Evolutionary conservation across 1,284 basidiomycete species (phyloP).

Genomic region (Boletus hoseneyae): DNA sequence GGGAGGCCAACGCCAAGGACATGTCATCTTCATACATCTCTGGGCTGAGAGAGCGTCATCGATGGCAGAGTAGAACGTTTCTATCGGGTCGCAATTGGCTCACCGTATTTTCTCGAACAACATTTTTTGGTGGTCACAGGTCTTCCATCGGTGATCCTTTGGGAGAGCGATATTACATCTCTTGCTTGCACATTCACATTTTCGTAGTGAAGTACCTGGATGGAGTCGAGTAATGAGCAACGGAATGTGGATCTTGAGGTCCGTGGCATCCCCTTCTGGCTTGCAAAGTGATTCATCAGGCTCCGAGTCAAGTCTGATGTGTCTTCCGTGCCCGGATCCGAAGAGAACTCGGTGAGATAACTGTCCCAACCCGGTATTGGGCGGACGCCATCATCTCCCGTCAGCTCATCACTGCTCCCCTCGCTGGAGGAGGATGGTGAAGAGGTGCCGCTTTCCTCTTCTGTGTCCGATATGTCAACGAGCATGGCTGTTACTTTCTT

Average conservation of each 20-base stretch:
- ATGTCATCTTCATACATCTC: not conserved
- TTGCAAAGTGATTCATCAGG: not conserved
- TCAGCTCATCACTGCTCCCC: not conserved
- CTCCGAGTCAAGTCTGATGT: not conserved
- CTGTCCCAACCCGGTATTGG: conserved; percentile 30
- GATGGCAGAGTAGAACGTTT: not conserved
- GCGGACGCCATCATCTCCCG: not conserved
- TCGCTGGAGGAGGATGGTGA: not conserved
- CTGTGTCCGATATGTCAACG: not conserved
- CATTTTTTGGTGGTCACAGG: conserved; percentile 29
- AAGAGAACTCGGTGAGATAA: conserved; percentile 28
- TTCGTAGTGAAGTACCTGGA: conserved; percentile 3
- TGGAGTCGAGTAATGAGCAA: conserved; percentile 19
- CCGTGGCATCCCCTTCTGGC: not conserved
- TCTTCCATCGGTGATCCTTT: conserved; percentile 34
- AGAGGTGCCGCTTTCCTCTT: not conserved
- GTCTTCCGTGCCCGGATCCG: conserved; percentile 12
- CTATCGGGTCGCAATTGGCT: conserved; percentile 1
- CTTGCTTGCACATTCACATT: conserved; percentile 26
- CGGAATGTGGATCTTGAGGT: conserved; percentile 25
- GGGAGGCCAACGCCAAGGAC: conserved; percentile 7
- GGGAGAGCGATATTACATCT: conserved; percentile 27
- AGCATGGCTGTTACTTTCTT: not conserved
- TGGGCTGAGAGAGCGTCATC: conserved; percentile 12
- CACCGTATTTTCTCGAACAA: conserved; percentile 8